Percentiles rank a stretch among this genome's conserved stretches.
These are phyloP conservation scores for Annona cherimola DNA, from an alignment of 164 flowering plant genomes.

Conservation along the genomic window DNA sequence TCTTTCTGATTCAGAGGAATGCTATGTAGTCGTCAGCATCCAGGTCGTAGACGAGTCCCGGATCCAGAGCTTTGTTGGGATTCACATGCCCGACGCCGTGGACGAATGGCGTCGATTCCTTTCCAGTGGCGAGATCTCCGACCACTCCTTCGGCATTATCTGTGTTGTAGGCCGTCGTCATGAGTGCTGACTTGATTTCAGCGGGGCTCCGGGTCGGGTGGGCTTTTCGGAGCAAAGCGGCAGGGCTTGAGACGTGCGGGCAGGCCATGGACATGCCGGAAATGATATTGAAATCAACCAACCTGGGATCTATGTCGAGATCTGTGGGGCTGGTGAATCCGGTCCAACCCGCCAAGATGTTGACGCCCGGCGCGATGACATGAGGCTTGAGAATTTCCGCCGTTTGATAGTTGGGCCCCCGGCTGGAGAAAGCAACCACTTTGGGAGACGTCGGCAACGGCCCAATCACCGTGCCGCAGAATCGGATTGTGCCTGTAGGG, in stretches of 20 bases:
- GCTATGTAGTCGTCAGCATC: constrained; percentile 50
- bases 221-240: constrained; percentile 17
- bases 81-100: constrained; percentile 81
- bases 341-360: constrained; percentile 28
- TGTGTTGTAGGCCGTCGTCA: constrained; percentile 32
- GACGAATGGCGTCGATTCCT: constrained; percentile 67
- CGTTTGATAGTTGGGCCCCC: constrained; percentile 7
- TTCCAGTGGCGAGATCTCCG: constrained; percentile 49
- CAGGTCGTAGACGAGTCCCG: constrained; percentile 81
- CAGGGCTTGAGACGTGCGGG: constrained; percentile 28
- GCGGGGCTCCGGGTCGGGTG: constrained; percentile 25
- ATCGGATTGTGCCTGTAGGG: too few relatives aligned
- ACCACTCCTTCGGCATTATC: constrained; percentile 46
- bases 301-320: neutral
- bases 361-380: constrained; percentile 25
- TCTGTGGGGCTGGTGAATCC: constrained; percentile 1
- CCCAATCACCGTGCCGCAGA: too few relatives aligned
- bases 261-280: constrained; percentile 35
- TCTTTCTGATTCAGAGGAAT: too few relatives aligned
- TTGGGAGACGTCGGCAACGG: too few relatives aligned
- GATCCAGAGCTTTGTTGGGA: constrained; percentile 71
- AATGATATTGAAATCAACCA: constrained; percentile 16
- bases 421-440: constrained; percentile 9
- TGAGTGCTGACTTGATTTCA: constrained; percentile 28
- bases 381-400: constrained; percentile 23